Base-by-base conservation (phyloP, 768 basidiomycete genomes). In the Boletus fagicola region DNA sequence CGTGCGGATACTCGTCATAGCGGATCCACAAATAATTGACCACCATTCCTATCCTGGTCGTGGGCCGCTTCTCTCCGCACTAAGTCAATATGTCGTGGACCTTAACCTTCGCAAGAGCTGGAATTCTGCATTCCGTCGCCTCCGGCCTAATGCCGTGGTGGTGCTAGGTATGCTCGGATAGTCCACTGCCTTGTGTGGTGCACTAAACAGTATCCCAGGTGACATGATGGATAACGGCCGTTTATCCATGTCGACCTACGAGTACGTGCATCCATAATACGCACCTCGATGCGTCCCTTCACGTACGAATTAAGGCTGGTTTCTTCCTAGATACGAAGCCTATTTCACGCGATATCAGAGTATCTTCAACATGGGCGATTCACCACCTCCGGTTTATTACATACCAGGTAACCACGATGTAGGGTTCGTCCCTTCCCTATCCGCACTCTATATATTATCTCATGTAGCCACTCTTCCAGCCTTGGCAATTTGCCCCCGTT, bases 401-500 rank as follows among this genome's bases (percentile, higher is more conserved):
- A 79, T 95, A 30, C 88, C 94, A 3, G 96, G 96, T 7, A 98
- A 98, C 68, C 94, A 94, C 66, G 96, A 98, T 65, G 78, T 89
- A 35, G 91, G 90, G 84, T 90, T 68, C 56, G 79, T 64, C 33
- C 49, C 48, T 18, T 51, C 40, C 57, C 20, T 64, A 15, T 50
- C 48, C 45, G 15, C 12, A 45, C 20, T n/a, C 13, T 22, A 50
- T 40, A 20, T 35, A 22, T 51, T 44, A 33, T n/a, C 33, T 60
- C 42, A 61, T 38, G 9, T 59, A 53, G 30, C 28, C 30, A 38
- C 26, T 40, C 39, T 40, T 46, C 28, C 52, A 74, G 73, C 26
- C 66, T 77, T 16, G 74, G 74, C 13, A 54, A 62, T 18, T 58
- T 64, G 6, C 16, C 53, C 18, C 54, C 55, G 24, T 76, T 74